A percentile compares a stretch with the other conserved stretches of the same genome.
Evolutionary conservation across 2,329 filamentous ascomycete genomes (phyloP).

Genomic region (Neoarthrinium moseri): DNA sequence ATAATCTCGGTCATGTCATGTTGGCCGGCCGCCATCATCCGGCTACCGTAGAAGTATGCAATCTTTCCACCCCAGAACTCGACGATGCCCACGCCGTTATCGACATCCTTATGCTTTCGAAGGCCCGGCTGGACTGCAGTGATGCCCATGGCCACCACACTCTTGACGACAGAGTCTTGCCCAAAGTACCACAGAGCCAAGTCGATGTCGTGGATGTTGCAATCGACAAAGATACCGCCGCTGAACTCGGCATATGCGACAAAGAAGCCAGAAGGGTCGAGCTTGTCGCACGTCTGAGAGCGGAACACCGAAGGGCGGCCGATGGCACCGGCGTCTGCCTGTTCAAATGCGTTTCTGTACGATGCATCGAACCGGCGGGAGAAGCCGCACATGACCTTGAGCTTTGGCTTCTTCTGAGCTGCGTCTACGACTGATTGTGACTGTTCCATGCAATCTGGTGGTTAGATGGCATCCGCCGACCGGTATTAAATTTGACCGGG

Average conservation of each 20-base stretch:
- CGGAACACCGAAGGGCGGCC: slow-evolving; percentile 60
- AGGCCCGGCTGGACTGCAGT: slow-evolving; percentile 59
- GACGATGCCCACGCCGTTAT: slow-evolving; percentile 63
- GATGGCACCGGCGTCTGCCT: slow-evolving; percentile 53
- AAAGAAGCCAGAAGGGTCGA: slow-evolving; percentile 65
- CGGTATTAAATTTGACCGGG: neutral
- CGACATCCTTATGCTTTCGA: slow-evolving; percentile 55
- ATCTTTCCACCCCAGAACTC: slow-evolving; percentile 65
- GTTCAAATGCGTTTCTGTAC: slow-evolving; percentile 58
- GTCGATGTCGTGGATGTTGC: slow-evolving; percentile 69
- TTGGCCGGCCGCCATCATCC: slow-evolving; percentile 69
- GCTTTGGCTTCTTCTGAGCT: slow-evolving; percentile 51
- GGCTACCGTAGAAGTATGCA: slow-evolving; percentile 60
- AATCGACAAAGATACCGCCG: slow-evolving; percentile 70
- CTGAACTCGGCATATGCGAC: slow-evolving; percentile 64
- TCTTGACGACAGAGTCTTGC: slow-evolving; percentile 51
- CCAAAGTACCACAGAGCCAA: slow-evolving; percentile 65
- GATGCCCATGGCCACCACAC: slow-evolving; percentile 54
- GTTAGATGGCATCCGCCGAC: neutral
- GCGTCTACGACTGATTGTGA: slow-evolving; percentile 60
- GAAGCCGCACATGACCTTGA: slow-evolving; percentile 68
- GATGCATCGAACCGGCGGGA: slow-evolving; percentile 65
- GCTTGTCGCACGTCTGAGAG: slow-evolving; percentile 66
- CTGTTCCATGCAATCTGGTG: slow-evolving; percentile 28
- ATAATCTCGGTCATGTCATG: slow-evolving; percentile 68